A percentile compares a stretch with the other conserved stretches of the same genome.
Conservation (phyloP, 257 asterid species). For the Asclepias syriaca region DNA sequence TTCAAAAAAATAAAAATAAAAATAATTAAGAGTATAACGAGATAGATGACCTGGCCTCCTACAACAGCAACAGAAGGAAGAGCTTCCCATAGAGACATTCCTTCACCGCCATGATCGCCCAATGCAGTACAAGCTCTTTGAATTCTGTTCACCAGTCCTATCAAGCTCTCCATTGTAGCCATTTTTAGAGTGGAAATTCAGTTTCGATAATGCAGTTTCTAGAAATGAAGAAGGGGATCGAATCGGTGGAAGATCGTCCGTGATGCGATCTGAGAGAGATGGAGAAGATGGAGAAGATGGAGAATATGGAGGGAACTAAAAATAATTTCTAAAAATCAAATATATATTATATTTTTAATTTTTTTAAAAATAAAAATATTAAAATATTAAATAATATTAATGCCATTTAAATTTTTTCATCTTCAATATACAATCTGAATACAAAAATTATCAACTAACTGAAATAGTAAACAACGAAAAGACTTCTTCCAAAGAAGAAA, state of each 20-base stretch:
- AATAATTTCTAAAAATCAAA: too few species aligned
- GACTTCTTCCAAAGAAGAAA: too few species aligned
- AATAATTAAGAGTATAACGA: not conserved
- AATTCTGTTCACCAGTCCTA: conserved; percentile 82
- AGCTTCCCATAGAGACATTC: conserved; percentile 97
- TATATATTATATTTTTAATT: too few species aligned
- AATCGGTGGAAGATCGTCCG: not conserved
- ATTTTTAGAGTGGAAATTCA: conserved; percentile 19
- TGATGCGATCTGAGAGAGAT: conserved; percentile 2
- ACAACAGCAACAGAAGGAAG: conserved; percentile 99
- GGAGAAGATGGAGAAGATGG: conserved; percentile 1
- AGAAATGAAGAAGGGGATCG: conserved; percentile 3
- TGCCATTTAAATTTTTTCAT: too few species aligned
- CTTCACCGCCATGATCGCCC: conserved; percentile 99
- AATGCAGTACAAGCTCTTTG: conserved; percentile 95
- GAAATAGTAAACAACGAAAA: too few species aligned
- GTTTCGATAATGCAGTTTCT: not conserved
- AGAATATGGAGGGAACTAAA: conserved; percentile 2
- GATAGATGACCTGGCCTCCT: conserved; percentile 79
- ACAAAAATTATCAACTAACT: too few species aligned
- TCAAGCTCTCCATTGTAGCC: conserved; percentile 96
- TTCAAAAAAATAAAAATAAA: not conserved
- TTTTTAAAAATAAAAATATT: too few species aligned
- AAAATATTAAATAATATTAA: too few species aligned
- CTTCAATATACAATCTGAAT: not conserved